These are phyloP conservation scores for Elsinoe ampelina DNA, from an alignment of 2,329 filamentous ascomycete genomes.

Conservation along the genomic window DNA sequence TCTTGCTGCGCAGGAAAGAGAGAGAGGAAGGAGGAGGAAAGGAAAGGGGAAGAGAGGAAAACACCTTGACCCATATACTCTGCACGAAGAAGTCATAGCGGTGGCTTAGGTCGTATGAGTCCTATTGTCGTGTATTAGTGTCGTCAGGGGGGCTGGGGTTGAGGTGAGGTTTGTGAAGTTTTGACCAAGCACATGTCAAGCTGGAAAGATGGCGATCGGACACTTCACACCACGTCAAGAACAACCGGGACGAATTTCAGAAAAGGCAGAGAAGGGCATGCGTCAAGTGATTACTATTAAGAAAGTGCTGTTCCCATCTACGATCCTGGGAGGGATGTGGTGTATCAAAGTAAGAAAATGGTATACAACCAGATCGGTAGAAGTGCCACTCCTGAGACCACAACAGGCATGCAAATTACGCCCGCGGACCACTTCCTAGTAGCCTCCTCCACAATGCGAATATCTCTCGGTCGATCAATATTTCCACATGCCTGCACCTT, in stretches of 20 bases:
- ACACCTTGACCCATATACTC: background rate
- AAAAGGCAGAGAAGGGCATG: background rate
- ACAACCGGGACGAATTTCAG: background rate
- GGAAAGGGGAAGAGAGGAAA: background rate
- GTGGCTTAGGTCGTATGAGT: background rate
- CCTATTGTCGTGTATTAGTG: background rate
- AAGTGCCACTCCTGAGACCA: too few relatives aligned
- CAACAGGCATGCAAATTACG: too few relatives aligned
- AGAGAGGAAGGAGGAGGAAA: background rate
- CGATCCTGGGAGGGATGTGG: too few relatives aligned
- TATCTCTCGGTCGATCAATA: too few relatives aligned
- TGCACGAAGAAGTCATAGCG: background rate
- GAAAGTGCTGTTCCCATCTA: background rate
- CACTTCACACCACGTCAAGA: background rate
- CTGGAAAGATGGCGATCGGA: background rate
- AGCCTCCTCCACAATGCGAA: too few relatives aligned
- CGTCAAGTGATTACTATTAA: background rate
- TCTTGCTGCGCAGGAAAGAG: background rate
- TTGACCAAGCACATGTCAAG: background rate
- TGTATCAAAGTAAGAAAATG: too few relatives aligned
- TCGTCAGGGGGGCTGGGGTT: constrained; percentile 1
- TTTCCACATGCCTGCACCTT: too few relatives aligned
- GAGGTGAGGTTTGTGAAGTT: background rate
- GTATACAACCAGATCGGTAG: too few relatives aligned
- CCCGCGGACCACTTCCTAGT: too few relatives aligned